Conservation (phyloP, 345 rosid species). For the Eucalyptus curtisii region DNA sequence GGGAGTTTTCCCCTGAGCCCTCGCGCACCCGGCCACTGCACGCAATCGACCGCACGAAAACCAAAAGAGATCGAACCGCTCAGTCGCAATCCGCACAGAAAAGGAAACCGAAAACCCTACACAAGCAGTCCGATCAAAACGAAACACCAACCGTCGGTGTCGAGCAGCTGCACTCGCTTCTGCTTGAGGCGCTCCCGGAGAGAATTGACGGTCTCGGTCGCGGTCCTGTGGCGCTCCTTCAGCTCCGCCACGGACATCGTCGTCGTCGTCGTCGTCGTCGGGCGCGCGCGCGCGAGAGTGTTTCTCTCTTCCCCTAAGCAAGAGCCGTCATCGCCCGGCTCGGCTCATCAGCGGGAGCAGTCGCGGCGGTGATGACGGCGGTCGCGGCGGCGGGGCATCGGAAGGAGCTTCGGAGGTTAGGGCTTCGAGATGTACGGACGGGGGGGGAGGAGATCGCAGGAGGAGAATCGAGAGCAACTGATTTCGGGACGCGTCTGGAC, state of each 20-base stretch:
- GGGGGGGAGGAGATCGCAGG: neutral
- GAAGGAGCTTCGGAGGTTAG: neutral
- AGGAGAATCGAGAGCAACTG: neutral
- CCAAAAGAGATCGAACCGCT: conserved; percentile 6
- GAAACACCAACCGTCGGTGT: conserved; percentile 47
- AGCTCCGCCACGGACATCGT: conserved; percentile 81
- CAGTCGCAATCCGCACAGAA: neutral
- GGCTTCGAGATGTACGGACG: neutral
- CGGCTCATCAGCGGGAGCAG: neutral
- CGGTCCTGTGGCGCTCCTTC: conserved; percentile 72
- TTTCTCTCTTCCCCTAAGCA: neutral
- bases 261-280: neutral
- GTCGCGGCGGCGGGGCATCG: neutral
- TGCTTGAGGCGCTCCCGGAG: conserved; percentile 71
- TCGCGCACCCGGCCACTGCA: conserved; percentile 65
- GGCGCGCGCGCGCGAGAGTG: neutral
- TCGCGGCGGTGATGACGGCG: neutral
- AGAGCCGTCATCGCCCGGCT: neutral
- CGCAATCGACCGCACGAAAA: neutral
- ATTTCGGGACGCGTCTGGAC: neutral
- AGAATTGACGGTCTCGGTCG: conserved; percentile 47
- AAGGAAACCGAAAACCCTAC: neutral
- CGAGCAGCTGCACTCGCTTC: conserved; percentile 71
- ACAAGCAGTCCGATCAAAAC: neutral
- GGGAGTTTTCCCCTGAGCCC: conserved; percentile 48